Evolutionary conservation across 306 rosid genomes (phyloP).

Genomic region (Quercus berberidifolia): DNA sequence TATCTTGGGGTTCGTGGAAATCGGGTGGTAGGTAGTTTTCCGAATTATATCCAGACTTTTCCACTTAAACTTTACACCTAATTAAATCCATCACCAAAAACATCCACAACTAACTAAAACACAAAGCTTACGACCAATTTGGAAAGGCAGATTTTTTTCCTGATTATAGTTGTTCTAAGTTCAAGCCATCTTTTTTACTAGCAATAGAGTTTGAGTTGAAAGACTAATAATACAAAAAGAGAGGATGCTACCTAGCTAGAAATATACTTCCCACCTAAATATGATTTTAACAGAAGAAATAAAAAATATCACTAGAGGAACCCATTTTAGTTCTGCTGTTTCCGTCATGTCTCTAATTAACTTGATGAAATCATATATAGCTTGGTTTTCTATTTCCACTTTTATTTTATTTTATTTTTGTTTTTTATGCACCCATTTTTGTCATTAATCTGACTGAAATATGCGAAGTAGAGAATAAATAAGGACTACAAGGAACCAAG

Average conservation of each 20-base stretch:
- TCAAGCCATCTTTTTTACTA: neutral
- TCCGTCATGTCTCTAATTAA: conserved; percentile 46
- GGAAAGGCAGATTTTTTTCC: conserved; percentile 15
- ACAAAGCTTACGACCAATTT: conserved; percentile 21
- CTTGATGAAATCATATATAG: conserved; percentile 28
- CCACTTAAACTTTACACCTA: conserved; percentile 29
- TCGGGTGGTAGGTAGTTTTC: conserved; percentile 35
- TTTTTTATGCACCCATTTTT: neutral
- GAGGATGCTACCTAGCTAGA: conserved; percentile 37
- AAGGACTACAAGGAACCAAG: neutral
- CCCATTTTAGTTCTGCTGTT: conserved; percentile 49
- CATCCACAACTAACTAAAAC: conserved; percentile 23
- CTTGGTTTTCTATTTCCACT: conserved; percentile 4
- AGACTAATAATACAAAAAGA: conserved; percentile 23
- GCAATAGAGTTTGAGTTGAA: neutral
- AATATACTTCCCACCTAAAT: conserved; percentile 50
- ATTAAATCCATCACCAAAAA: conserved; percentile 30
- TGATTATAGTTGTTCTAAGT: conserved; percentile 18
- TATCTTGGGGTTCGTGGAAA: conserved; percentile 5
- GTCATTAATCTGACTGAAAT: conserved; percentile 14
- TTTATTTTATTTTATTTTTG: neutral
- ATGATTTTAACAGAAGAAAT: conserved; percentile 31
- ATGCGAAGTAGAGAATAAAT: conserved; percentile 2
- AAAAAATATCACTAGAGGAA: conserved; percentile 17
- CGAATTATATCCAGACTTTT: conserved; percentile 4